Percentiles rank a stretch among this genome's conserved stretches.
phyloP scores from a whole-genome alignment of 805 yeast genomes.

The Yarrowia alimentaria region DNA sequence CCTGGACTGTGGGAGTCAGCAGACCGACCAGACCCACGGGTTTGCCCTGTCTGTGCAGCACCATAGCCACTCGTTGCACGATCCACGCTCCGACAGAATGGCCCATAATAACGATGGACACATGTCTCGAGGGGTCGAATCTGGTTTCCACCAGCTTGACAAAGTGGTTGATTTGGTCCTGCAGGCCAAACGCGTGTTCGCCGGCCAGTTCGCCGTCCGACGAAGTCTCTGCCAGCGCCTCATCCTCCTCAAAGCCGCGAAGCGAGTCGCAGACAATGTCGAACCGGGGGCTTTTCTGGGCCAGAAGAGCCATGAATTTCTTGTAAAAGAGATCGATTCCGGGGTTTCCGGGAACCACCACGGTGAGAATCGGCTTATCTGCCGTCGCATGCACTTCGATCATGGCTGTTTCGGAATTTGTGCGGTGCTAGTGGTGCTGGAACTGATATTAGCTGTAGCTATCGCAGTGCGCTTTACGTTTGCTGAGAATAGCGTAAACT shows the following conservation, averaged over 20 bases:
- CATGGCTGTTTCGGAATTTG: neutral
- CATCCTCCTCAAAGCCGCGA: slow-evolving; percentile 20
- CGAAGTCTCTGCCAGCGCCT: neutral
- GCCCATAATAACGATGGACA: slow-evolving; percentile 49
- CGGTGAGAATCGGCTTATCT: slow-evolving; percentile 9
- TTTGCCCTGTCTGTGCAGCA: too few relatives aligned
- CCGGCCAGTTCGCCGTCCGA: too few relatives aligned
- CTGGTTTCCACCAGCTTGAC: neutral
- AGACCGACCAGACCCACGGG: slow-evolving; percentile 52
- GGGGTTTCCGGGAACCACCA: slow-evolving; percentile 26
- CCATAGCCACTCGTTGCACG: slow-evolving; percentile 52
- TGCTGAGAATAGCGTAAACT: too few relatives aligned
- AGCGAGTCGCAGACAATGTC: slow-evolving; percentile 19
- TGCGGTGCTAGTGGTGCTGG: too few relatives aligned
- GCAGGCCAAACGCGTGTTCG: slow-evolving; percentile 8
- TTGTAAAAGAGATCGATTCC: slow-evolving; percentile 24
- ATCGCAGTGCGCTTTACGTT: too few relatives aligned
- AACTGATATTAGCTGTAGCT: neutral
- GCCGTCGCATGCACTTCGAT: slow-evolving; percentile 16
- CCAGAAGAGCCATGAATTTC: slow-evolving; percentile 1
- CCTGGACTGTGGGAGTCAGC: slow-evolving; percentile 68
- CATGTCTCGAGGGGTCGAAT: slow-evolving; percentile 6
- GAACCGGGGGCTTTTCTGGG: slow-evolving; percentile 16
- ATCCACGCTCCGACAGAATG: slow-evolving; percentile 74
- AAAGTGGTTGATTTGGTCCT: slow-evolving; percentile 18